Evolutionary conservation across 2,329 filamentous ascomycete genomes (phyloP).

Genomic region (Alternaria sp.): DNA sequence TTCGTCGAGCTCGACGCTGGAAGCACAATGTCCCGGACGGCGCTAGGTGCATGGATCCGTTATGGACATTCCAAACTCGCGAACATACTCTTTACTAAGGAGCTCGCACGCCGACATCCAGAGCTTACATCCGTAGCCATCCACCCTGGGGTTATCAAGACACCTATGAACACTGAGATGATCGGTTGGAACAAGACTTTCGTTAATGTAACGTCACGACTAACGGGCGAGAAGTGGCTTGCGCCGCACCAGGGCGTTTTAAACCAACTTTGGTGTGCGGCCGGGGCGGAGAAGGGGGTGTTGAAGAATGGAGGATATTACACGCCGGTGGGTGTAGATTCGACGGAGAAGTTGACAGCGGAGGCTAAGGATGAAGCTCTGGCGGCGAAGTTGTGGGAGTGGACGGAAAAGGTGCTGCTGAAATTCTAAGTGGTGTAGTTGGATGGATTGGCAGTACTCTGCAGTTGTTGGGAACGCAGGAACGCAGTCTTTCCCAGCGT

Average conservation of each 20-base stretch:
- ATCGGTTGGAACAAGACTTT: conserved; percentile 24
- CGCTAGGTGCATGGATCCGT: conserved; percentile 46
- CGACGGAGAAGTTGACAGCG: conserved; percentile 17
- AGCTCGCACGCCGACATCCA: conserved; percentile 57
- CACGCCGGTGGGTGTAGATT: conserved; percentile 30
- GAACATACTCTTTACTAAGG: conserved; percentile 57
- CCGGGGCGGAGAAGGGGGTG: conserved; percentile 36
- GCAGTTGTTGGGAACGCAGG: neutral
- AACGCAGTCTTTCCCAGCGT: neutral
- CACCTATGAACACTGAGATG: conserved; percentile 46
- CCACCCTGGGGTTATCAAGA: conserved; percentile 62
- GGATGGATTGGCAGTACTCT: neutral
- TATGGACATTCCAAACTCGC: conserved; percentile 62
- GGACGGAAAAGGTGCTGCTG: conserved; percentile 30
- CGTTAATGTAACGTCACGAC: conserved; percentile 15
- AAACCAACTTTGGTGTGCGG: conserved; percentile 52
- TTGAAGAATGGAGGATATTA: conserved; percentile 54
- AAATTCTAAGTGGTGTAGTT: neutral
- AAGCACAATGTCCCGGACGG: conserved; percentile 31
- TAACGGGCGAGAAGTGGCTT: conserved; percentile 3
- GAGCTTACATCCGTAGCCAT: conserved; percentile 54
- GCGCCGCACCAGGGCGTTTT: conserved; percentile 36
- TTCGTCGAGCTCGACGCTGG: conserved; percentile 28
- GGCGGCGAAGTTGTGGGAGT: conserved; percentile 27
- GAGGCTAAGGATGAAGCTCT: conserved; percentile 21